Percentiles rank a stretch among this genome's conserved stretches.
These are phyloP conservation scores for Penicillium flavigenum DNA, from an alignment of 495 filamentous ascomycete genomes.

Conservation along the genomic window DNA sequence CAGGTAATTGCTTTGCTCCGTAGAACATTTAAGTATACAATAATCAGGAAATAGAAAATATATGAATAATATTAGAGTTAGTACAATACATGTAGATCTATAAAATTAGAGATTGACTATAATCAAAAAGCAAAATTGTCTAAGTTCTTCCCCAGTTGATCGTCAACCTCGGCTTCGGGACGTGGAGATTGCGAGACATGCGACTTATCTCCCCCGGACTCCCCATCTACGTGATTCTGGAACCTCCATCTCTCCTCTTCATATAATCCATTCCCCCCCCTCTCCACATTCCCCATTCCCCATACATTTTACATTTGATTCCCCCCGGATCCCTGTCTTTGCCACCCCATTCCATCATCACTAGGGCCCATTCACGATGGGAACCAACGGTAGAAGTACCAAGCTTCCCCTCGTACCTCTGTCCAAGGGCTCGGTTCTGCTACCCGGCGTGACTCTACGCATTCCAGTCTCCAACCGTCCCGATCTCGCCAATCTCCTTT, in stretches of 20 bases:
- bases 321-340: slow-evolving; percentile 13
- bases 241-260: slow-evolving; percentile 26
- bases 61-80: background rate
- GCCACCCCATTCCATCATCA: slow-evolving; percentile 14
- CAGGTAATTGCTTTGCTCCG: background rate
- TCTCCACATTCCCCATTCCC: slow-evolving; percentile 22
- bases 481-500: slow-evolving; percentile 79
- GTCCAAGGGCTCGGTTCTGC: slow-evolving; percentile 68
- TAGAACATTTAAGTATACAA: background rate
- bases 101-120: background rate
- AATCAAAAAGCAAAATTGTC: background rate
- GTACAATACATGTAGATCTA: background rate
- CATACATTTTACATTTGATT: slow-evolving; percentile 8
- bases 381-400: slow-evolving; percentile 43
- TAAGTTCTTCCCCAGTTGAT: slow-evolving; percentile 10
- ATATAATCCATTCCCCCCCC: slow-evolving; percentile 22
- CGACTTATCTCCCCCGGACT: slow-evolving; percentile 42
- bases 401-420: slow-evolving; percentile 75
- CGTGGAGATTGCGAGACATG: slow-evolving; percentile 31
- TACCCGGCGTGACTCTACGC: slow-evolving; percentile 76
- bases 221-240: slow-evolving; percentile 35
- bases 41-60: background rate
- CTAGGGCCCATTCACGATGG: slow-evolving; percentile 34
- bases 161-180: slow-evolving; percentile 45
- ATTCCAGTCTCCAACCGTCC: slow-evolving; percentile 75